A percentile compares a stretch with the other conserved stretches of the same genome.
phyloP scores from a whole-genome alignment of 2,329 filamentous ascomycete species.

The Fusarium decemcellulare region DNA sequence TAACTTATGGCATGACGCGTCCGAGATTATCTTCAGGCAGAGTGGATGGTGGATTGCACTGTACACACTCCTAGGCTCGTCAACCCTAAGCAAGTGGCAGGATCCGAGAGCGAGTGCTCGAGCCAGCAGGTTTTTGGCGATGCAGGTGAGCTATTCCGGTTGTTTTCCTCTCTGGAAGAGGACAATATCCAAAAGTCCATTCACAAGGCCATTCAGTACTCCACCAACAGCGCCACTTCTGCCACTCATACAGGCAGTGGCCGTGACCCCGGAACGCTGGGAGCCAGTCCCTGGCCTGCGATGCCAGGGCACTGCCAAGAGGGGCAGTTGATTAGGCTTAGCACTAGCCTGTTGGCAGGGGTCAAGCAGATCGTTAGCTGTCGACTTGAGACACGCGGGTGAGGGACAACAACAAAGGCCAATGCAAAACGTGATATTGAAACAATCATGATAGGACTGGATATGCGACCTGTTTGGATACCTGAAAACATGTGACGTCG shows the following conservation, averaged over 20 bases:
- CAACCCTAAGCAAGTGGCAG: no score
- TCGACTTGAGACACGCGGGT: not conserved
- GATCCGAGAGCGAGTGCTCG: no score
- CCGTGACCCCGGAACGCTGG: constrained; percentile 17
- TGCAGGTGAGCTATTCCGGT: no score
- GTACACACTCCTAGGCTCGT: no score
- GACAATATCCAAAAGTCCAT: not conserved
- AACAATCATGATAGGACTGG: not conserved
- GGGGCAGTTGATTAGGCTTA: constrained; percentile 25
- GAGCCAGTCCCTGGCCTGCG: constrained; percentile 21
- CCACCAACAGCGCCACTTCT: constrained; percentile 33
- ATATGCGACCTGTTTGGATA: not conserved
- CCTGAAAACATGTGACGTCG: no score
- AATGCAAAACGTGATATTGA: constrained; percentile 1
- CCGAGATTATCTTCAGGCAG: no score
- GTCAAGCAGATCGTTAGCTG: constrained; percentile 3
- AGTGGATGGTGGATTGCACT: no score
- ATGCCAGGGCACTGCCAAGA: constrained; percentile 24
- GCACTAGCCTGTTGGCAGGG: constrained; percentile 6
- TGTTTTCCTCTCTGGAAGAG: no score
- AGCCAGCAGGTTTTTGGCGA: no score
- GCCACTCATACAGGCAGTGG: constrained; percentile 28
- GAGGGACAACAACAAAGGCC: constrained; percentile 1
- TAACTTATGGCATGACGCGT: no score
- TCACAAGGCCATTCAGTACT: constrained; percentile 8